A percentile compares a stretch with the other conserved stretches of the same genome.
Evolutionary conservation across 768 basidiomycete genomes (phyloP).

Genomic region (Zangia roseola): DNA sequence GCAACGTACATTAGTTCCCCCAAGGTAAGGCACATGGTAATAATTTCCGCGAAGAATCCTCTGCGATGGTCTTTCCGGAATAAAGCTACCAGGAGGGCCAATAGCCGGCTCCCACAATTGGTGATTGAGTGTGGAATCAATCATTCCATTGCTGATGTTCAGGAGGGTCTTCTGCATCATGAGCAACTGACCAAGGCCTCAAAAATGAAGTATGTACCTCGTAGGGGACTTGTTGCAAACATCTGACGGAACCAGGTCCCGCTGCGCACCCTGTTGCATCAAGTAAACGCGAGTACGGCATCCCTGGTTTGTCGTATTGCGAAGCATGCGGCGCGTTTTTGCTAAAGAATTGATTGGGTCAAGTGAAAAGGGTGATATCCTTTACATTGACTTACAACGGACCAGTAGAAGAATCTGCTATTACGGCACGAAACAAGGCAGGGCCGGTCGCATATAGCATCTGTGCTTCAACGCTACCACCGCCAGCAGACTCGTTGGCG

Average conservation of each 20-base stretch:
- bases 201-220: constrained; percentile 5
- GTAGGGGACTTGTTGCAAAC: constrained; percentile 33
- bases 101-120: constrained; percentile 61
- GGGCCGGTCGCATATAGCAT: background rate
- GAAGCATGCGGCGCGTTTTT: constrained; percentile 47
- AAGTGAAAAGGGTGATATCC: background rate
- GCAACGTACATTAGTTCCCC: constrained; percentile 50
- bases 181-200: background rate
- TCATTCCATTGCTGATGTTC: constrained; percentile 48
- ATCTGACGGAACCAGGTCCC: constrained; percentile 38
- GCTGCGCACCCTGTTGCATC: constrained; percentile 45
- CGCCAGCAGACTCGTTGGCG: constrained; percentile 14
- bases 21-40: constrained; percentile 51
- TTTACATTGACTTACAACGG: constrained; percentile 15
- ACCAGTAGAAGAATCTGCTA: constrained; percentile 17
- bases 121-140: constrained; percentile 41
- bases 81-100: constrained; percentile 50
- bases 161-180: constrained; percentile 40
- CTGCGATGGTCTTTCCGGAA: constrained; percentile 44
- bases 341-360: constrained; percentile 29
- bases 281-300: constrained; percentile 48
- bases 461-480: constrained; percentile 16
- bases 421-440: constrained; percentile 14
- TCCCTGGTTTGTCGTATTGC: constrained; percentile 51
- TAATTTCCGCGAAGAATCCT: constrained; percentile 49